These are phyloP conservation scores for Chlorokybus atmophyticus DNA, from an alignment of 139 green algal species.

Conservation along the genomic window DNA sequence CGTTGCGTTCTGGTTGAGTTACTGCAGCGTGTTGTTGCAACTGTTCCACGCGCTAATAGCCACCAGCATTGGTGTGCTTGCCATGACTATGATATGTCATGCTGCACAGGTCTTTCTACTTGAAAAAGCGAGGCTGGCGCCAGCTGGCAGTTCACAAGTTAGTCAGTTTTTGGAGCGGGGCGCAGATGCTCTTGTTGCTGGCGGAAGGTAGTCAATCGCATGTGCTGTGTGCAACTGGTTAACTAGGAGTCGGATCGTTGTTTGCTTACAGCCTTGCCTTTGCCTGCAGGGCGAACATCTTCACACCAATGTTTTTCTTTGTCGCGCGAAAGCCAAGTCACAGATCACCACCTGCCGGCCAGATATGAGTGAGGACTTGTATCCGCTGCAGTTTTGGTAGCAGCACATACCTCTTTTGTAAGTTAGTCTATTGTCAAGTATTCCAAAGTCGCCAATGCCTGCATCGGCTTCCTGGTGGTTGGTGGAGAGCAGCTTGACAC, in stretches of 20 bases:
- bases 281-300: slow-evolving; percentile 16
- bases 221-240: slow-evolving; percentile 2
- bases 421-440: too few relatives aligned
- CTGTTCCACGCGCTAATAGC: not conserved
- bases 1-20: not conserved
- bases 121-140: slow-evolving; percentile 40
- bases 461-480: too few relatives aligned
- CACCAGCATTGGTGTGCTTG: not conserved
- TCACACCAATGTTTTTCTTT: slow-evolving; percentile 46
- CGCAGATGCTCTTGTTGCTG: slow-evolving; percentile 42
- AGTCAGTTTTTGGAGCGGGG: slow-evolving; percentile 43
- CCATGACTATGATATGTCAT: not conserved
- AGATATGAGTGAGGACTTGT: too few relatives aligned
- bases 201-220: slow-evolving; percentile 32
- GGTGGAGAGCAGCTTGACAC: too few relatives aligned
- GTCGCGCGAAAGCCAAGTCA: too few relatives aligned
- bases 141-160: slow-evolving; percentile 41
- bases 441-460: too few relatives aligned
- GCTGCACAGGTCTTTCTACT: slow-evolving; percentile 22
- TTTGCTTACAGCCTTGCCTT: too few relatives aligned
- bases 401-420: too few relatives aligned
- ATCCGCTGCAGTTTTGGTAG: too few relatives aligned
- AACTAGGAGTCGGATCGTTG: not conserved
- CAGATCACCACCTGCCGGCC: too few relatives aligned
- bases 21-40: not conserved